Percentiles rank a stretch among this genome's conserved stretches.
Conservation (phyloP, 1,284 basidiomycete genomes). For the Tilletia walkeri region DNA sequence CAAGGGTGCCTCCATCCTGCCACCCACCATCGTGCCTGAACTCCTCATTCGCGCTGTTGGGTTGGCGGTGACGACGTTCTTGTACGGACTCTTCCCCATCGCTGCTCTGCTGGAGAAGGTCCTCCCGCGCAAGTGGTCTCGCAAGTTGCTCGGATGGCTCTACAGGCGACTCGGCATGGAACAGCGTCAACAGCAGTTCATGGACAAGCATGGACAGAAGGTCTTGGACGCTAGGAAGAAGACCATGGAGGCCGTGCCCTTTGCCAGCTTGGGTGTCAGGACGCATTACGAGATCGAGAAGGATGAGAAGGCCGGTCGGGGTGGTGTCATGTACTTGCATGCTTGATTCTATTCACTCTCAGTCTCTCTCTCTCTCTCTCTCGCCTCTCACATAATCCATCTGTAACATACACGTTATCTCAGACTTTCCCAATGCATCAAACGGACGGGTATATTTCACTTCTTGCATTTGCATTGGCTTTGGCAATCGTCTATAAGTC, state of each 20-base stretch:
- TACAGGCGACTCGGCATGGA: slow-evolving; percentile 38
- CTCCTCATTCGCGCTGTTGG: slow-evolving; percentile 35
- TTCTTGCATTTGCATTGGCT: too few relatives aligned
- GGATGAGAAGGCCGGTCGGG: slow-evolving; percentile 30
- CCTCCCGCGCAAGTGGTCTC: slow-evolving; percentile 31
- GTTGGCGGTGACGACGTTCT: slow-evolving; percentile 30
- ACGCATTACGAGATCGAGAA: slow-evolving; percentile 37
- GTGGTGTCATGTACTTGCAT: slow-evolving; percentile 24
- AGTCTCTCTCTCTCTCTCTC: not conserved
- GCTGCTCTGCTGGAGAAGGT: slow-evolving; percentile 39
- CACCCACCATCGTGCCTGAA: slow-evolving; percentile 42
- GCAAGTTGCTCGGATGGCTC: slow-evolving; percentile 33
- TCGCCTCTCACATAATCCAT: not conserved
- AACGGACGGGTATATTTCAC: too few relatives aligned
- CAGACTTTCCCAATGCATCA: too few relatives aligned
- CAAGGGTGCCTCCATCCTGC: slow-evolving; percentile 37
- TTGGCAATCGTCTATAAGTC: not conserved
- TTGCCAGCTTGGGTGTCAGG: slow-evolving; percentile 41
- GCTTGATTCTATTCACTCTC: not conserved
- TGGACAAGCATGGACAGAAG: slow-evolving; percentile 31
- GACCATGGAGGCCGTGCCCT: slow-evolving; percentile 31
- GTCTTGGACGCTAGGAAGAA: slow-evolving; percentile 28
- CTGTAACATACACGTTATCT: not conserved
- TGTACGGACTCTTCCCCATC: slow-evolving; percentile 43
- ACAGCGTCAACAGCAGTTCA: slow-evolving; percentile 29